Evolutionary conservation across 2,329 filamentous ascomycete species (phyloP).

Genomic region (Ceratocystiopsis sp.): DNA sequence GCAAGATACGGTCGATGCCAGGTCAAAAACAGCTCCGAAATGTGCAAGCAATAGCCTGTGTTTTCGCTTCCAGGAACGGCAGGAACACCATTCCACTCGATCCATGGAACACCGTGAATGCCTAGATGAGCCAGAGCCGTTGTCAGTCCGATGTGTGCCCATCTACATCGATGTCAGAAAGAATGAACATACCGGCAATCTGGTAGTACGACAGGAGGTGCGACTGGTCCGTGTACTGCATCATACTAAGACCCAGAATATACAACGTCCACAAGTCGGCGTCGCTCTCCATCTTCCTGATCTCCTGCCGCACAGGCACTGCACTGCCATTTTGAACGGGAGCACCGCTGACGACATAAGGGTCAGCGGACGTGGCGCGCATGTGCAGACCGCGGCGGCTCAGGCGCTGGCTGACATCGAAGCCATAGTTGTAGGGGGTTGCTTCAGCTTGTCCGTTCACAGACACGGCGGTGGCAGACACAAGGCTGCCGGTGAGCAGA

Average conservation of each 20-base stretch:
- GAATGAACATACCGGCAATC: slow-evolving; percentile 44
- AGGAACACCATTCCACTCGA: slow-evolving; percentile 34
- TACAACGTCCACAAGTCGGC: slow-evolving; percentile 59
- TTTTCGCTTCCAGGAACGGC: slow-evolving; percentile 32
- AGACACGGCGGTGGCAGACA: too few species aligned
- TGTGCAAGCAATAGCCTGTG: slow-evolving; percentile 60
- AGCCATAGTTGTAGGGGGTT: slow-evolving; percentile 33
- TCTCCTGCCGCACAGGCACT: slow-evolving; percentile 40
- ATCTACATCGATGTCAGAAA: slow-evolving; percentile 2
- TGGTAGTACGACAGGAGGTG: slow-evolving; percentile 58
- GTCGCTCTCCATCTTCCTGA: slow-evolving; percentile 47
- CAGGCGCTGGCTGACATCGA: slow-evolving; percentile 19
- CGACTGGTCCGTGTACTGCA: slow-evolving; percentile 50
- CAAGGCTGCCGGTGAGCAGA: too few species aligned
- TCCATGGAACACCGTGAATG: slow-evolving; percentile 61
- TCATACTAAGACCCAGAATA: slow-evolving; percentile 54
- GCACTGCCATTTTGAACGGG: too few species aligned
- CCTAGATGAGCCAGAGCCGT: slow-evolving; percentile 24
- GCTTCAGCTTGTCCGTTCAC: too few species aligned
- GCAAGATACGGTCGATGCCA: slow-evolving; percentile 75
- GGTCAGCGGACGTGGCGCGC: background rate
- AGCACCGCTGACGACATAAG: too few species aligned
- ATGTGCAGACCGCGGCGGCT: slow-evolving; percentile 21
- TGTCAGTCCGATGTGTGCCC: background rate
- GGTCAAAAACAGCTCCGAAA: slow-evolving; percentile 54